Evolutionary conservation across 495 filamentous ascomycete genomes (phyloP).

Genomic region (Pyrenopolyporus hunteri): DNA sequence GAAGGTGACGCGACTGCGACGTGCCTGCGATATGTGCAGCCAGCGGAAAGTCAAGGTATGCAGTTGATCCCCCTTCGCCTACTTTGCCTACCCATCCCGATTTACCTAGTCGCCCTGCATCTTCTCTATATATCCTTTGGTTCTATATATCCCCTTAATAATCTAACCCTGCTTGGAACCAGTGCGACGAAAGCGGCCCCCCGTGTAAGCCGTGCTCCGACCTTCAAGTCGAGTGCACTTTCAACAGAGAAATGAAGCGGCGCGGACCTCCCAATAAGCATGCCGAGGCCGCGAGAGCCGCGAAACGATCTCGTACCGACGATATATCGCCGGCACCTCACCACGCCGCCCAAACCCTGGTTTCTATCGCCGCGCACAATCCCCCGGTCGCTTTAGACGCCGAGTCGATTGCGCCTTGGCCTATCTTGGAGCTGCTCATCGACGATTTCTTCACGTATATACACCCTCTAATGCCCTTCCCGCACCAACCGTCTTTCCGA

Average conservation of each 20-base stretch:
- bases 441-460: constrained; percentile 93
- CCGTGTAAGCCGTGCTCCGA: constrained; percentile 81
- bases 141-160: not conserved
- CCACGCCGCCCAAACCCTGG: constrained; percentile 56
- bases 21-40: constrained; percentile 86
- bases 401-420: constrained; percentile 76
- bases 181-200: constrained; percentile 82
- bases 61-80: not conserved
- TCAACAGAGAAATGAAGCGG: constrained; percentile 75
- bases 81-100: not conserved
- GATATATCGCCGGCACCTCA: constrained; percentile 54
- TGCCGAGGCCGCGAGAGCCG: constrained; percentile 70
- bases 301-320: constrained; percentile 57
- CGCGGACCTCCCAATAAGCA: constrained; percentile 86
- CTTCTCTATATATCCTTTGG: not conserved
- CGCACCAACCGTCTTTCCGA: constrained; percentile 85
- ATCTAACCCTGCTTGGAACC: constrained; percentile 31
- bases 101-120: not conserved
- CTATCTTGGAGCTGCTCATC: constrained; percentile 69
- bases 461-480: constrained; percentile 83
- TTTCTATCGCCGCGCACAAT: constrained; percentile 46
- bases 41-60: constrained; percentile 85
- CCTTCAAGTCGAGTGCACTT: constrained; percentile 84
- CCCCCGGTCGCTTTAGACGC: constrained; percentile 54
- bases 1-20: constrained; percentile 65